These are phyloP conservation scores for Botryotinia narcissicola DNA, from an alignment of 2,329 filamentous ascomycete species.

Conservation along the genomic window DNA sequence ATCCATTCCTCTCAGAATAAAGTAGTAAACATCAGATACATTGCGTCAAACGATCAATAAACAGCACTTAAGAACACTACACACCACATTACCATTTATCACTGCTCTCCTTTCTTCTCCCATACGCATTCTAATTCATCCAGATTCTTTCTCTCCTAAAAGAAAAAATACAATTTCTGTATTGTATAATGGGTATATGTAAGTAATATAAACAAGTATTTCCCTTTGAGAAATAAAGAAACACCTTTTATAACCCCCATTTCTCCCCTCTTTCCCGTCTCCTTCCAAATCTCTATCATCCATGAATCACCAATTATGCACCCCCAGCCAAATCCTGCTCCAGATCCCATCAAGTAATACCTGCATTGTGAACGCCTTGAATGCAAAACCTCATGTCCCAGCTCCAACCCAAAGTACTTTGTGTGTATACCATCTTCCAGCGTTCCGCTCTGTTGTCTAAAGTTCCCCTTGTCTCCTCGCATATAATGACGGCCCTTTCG, in stretches of 20 bases:
- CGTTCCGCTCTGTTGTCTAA: not conserved
- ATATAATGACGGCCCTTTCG: too few relatives aligned
- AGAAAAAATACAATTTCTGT: not conserved
- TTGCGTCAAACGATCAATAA: too few relatives aligned
- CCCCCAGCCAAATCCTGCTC: conserved; percentile 4
- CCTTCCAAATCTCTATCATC: conserved; percentile 6
- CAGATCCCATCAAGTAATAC: not conserved
- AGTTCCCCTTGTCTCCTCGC: too few relatives aligned
- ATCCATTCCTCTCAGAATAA: too few relatives aligned
- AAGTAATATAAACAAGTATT: not conserved
- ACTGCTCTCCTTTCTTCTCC: too few relatives aligned
- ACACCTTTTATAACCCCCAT: not conserved
- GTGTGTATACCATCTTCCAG: not conserved
- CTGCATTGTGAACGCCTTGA: conserved; percentile 1
- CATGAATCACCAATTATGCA: conserved; percentile 1
- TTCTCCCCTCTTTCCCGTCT: not conserved
- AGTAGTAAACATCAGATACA: too few relatives aligned
- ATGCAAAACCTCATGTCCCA: not conserved
- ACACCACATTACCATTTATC: too few relatives aligned
- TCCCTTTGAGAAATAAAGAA: not conserved
- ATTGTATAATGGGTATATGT: conserved; percentile 1
- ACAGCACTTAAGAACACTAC: too few relatives aligned
- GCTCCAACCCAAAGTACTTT: not conserved
- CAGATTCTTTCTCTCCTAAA: not conserved
- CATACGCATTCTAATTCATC: not conserved